Base-by-base conservation (phyloP, 768 basidiomycete species). In the Obba rivulosa region DNA sequence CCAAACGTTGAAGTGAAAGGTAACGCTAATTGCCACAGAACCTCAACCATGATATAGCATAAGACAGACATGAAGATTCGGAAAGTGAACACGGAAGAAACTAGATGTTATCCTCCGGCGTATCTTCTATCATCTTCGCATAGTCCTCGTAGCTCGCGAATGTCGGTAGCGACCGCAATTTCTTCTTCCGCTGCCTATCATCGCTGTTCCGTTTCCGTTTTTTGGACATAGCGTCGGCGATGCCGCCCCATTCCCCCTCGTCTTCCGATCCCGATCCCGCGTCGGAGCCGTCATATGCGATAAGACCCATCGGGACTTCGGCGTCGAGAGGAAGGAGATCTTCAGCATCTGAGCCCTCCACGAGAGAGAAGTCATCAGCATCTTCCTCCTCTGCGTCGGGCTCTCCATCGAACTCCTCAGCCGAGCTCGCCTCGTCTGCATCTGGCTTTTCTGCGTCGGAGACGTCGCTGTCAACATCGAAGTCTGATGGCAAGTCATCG, bases 111-210 rank as follows among this genome's bases (percentile, higher is more conserved):
- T 87, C 83, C 65, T 87, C 85, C 11, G 80, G 76, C 9, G 71
- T 81, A 48, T 86, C 83, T 62, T 92, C 90, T 49, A 92, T 92
- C 79, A 92, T 74, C 68, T 72, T 81, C 39, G 83, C 85, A 56
- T 90, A 92, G 49, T 91, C 89, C 50, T 92, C 90, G 57, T 91
- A 91, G 59, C 80, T 87, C 10, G 89, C 90, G 61, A 92, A 92
- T 31, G 85, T 90, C 4, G 87, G 87, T 54, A 90, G 61, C 9
- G 78, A 74, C 49, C 71, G 73, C 61, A 78, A 60, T 68, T 83
- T 91, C 72, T 89, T 89, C 67, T 82, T 76, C 66, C 74, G 77
- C 59, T 65, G 71, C 49, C 67, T 66, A 43, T 63, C 58, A 10
- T 66, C 64, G 20, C 60, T 66, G 13, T 55, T 62, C 41, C 67